Evolutionary conservation across 805 yeast genomes (phyloP), one percentile per base, ranked within the genome.

Genomic region (Ogataea pignaliae): DNA sequence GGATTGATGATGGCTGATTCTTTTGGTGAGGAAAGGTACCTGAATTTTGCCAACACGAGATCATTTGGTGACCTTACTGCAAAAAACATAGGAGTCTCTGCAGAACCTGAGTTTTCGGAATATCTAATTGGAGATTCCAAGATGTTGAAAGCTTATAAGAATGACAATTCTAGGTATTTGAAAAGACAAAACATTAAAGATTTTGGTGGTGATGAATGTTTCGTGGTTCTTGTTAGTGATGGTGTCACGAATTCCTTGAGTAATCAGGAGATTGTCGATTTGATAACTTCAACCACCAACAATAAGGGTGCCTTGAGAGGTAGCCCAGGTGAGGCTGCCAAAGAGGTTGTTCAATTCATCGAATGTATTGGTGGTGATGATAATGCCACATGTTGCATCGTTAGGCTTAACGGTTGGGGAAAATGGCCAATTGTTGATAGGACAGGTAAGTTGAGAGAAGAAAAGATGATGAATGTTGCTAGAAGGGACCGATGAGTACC

Each of bases 241-340:
- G 99, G 99, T 5, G 84, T 93, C 9, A 80, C 96, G 1, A 84
- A 84, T 52, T 71, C 75, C 52, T 71, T 88, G 42, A 73, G 86
- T 5, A 97, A 91, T 65, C 98, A 93, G 66, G 99, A 93, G 65
- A 72, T 91, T 26, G 88, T 85, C 6, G 99, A 93, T 64, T 69
- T 93, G 17, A 78, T 89, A 11, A 88, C 83, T 69, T 70, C 81
- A n/a, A 79, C 86, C 21, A 69, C 71, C 49, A 76, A 76, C 52
- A 75, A 77, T 52, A 69, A 74, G 40, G 95, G 95, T n/a, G 72
- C 78, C 18, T 70, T 73, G 28, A 64, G 69, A 29, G 96, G 95
- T 3, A 78, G 89, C 0, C 96, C 98, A 1, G 96, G 87, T 55
- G 76, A 69, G 37, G 87, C 95, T 32, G 90, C 97, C 0, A 81